Evolutionary conservation across 2,329 filamentous ascomycete genomes (phyloP), one percentile per base, ranked within the genome.

Genomic region (Diaporthe capsici): DNA sequence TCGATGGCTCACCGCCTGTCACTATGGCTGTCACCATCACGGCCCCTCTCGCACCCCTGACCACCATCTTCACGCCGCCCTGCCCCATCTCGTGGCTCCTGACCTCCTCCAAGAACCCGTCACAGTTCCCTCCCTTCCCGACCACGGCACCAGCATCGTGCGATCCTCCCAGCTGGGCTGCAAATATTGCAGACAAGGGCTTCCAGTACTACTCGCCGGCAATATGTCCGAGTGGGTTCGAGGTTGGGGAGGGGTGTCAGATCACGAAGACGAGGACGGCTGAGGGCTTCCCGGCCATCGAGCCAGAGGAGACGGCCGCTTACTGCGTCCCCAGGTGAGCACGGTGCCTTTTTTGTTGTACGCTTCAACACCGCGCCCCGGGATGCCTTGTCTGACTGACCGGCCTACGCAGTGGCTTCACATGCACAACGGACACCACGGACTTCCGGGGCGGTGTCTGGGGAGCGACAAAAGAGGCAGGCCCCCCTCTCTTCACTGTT

Each of bases 181-280:
- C 76, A 58, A 85, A 85, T 76, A 75, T 86, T 39, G 79, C 79
- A 7, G 79, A 79, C 51, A 79, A 81, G 34, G 85, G 84, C 17
- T 86, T 86, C 73, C 79, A 81, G 58, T 84, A 83, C 77, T 86
- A 85, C 77, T 85, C 84, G n/a, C 84, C 84, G 0, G 84, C 84
- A 37, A 82, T 85, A 71, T 86, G 84, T 68, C 84, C 84, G 0
- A 78, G 76, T n/a, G 84, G 84, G 8, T 85, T 86, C 77, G 77
- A 76, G 22, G 82, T 83, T 42, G 84, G 83, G 2, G 76, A 78
- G 5, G 78, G 75, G 58, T 85, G 83, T 73, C 77, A 79, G 7
- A 73, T 82, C 49, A 78, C 79, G 31, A 79, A 80, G 44, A 80
- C 79, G 12, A 77, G 80, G 42, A 79, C 80, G 7, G 72, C 74